phyloP scores from a whole-genome alignment of 768 basidiomycete species.

The Lentinus brumalis region DNA sequence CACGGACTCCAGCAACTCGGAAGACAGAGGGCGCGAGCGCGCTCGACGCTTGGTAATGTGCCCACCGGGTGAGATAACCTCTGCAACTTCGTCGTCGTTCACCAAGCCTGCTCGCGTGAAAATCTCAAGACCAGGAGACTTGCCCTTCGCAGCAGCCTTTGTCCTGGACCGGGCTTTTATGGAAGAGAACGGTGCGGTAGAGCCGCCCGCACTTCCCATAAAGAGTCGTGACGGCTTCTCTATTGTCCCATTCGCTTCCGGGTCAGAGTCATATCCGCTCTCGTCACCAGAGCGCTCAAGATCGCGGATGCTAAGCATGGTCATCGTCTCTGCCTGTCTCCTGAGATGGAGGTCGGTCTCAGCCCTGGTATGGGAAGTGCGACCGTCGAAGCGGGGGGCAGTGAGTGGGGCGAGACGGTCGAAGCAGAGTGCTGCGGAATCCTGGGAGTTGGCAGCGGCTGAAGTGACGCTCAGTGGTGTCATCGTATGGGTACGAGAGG shows the following conservation, averaged over 20 bases:
- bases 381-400: slow-evolving; percentile 49
- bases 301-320: slow-evolving; percentile 60
- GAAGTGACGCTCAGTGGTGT: slow-evolving; percentile 43
- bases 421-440: slow-evolving; percentile 31
- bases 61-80: slow-evolving; percentile 67
- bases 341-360: slow-evolving; percentile 52
- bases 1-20: slow-evolving; percentile 59
- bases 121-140: slow-evolving; percentile 23
- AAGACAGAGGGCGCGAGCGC: slow-evolving; percentile 69
- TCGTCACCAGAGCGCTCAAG: slow-evolving; percentile 49
- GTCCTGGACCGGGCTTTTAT: slow-evolving; percentile 12
- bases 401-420: slow-evolving; percentile 58
- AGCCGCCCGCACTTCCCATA: slow-evolving; percentile 13
- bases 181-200: slow-evolving; percentile 17
- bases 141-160: slow-evolving; percentile 10
- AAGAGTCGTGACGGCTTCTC: slow-evolving; percentile 15
- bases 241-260: slow-evolving; percentile 28
- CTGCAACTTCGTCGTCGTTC: slow-evolving; percentile 31
- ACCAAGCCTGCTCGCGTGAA: slow-evolving; percentile 15
- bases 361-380: slow-evolving; percentile 54
- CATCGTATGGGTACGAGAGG: slow-evolving; percentile 49
- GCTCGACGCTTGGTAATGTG: slow-evolving; percentile 77
- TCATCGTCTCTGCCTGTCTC: slow-evolving; percentile 67
- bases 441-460: slow-evolving; percentile 19
- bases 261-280: slow-evolving; percentile 54